A percentile compares a stretch with the other conserved stretches of the same genome.
Conservation (phyloP, 768 basidiomycete genomes). For the Rhizopogon rudus region DNA sequence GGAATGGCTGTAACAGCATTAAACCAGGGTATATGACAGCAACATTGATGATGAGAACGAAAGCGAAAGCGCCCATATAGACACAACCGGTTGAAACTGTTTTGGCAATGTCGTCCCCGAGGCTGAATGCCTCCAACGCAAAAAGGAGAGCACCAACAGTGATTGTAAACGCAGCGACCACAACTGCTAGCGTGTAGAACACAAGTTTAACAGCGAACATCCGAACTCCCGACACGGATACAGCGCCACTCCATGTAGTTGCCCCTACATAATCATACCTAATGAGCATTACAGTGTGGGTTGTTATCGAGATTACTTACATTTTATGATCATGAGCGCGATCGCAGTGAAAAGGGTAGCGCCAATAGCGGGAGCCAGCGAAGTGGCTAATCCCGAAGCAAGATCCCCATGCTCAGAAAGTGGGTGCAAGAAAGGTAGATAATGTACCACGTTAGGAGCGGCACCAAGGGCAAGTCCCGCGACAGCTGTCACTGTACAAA, state of each 20-base stretch:
- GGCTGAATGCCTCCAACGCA: conserved; percentile 54
- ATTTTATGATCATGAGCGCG: conserved; percentile 46
- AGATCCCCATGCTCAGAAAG: conserved; percentile 45
- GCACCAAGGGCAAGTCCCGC: conserved; percentile 60
- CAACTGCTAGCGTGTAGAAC: conserved; percentile 51
- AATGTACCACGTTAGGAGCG: conserved; percentile 73
- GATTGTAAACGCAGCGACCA: conserved; percentile 59
- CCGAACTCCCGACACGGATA: conserved; percentile 60
- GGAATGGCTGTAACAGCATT: conserved; percentile 65
- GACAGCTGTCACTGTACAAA: conserved; percentile 58
- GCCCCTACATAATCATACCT: conserved; percentile 34
- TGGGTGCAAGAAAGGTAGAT: conserved; percentile 57
- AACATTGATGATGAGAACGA: conserved; percentile 54
- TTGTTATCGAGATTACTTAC: conserved; percentile 35
- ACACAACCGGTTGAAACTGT: conserved; percentile 66
- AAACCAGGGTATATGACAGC: conserved; percentile 69
- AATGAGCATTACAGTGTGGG: background rate
- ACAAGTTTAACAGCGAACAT: conserved; percentile 55
- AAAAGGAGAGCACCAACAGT: conserved; percentile 68
- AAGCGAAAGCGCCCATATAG: conserved; percentile 60
- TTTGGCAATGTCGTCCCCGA: conserved; percentile 28
- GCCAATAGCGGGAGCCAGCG: conserved; percentile 62
- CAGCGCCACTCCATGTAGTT: conserved; percentile 47
- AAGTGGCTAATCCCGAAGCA: conserved; percentile 59
- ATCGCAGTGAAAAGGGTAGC: conserved; percentile 54